Percentiles rank a stretch among this genome's conserved stretches.
phyloP scores from a whole-genome alignment of 768 basidiomycete species.

The Xerocomellus amylosporus region DNA sequence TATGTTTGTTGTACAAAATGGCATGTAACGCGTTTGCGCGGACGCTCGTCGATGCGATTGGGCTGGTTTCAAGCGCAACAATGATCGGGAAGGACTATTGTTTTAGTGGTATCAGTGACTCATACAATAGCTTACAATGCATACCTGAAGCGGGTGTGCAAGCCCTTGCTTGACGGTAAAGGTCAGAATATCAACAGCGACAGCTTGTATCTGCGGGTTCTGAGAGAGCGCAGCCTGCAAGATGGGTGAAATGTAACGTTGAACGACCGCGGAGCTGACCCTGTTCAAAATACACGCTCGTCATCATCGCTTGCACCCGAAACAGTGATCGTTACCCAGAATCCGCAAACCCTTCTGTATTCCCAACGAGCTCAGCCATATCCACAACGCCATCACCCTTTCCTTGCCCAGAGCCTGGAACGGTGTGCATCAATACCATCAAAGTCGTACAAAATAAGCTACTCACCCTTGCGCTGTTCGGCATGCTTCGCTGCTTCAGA shows the following conservation, averaged over 20 bases:
- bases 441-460: not conserved
- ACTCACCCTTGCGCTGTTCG: conserved; percentile 63
- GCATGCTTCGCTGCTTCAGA: conserved; percentile 80
- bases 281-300: conserved; percentile 39
- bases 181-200: conserved; percentile 86
- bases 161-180: conserved; percentile 95
- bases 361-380: conserved; percentile 93
- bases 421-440: not conserved
- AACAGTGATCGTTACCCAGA: conserved; percentile 69
- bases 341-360: conserved; percentile 93
- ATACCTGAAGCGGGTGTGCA: conserved; percentile 88
- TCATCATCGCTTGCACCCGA: not conserved
- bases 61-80: conserved; percentile 89
- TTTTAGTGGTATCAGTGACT: not conserved
- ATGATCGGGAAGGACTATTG: conserved; percentile 85
- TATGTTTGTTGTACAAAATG: conserved; percentile 83
- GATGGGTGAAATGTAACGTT: conserved; percentile 84
- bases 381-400: conserved; percentile 52
- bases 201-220: conserved; percentile 66
- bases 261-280: conserved; percentile 91
- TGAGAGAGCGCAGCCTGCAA: conserved; percentile 76
- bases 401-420: conserved; percentile 19
- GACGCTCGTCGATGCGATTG: conserved; percentile 53
- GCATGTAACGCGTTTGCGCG: conserved; percentile 81
- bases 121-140: conserved; percentile 15